These are phyloP conservation scores for Aureobasidium lini DNA, from an alignment of 2,329 filamentous ascomycete genomes.

Conservation along the genomic window DNA sequence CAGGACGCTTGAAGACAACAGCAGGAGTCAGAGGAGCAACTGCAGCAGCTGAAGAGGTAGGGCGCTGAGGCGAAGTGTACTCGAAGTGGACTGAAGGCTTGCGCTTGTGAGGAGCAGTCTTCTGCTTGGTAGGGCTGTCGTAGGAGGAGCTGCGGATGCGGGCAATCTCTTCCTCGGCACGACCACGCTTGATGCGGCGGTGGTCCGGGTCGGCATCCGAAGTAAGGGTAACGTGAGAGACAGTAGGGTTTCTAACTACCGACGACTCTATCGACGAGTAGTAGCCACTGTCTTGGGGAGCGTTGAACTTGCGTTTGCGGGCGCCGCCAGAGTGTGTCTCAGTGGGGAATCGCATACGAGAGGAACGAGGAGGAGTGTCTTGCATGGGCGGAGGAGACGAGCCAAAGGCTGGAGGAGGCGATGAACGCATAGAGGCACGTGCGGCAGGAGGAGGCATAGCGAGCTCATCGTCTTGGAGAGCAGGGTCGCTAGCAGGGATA, in stretches of 20 bases:
- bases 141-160: constrained; percentile 87
- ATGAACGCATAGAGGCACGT: constrained; percentile 48
- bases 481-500: constrained; percentile 44
- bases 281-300: constrained; percentile 90
- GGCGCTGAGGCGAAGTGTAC: constrained; percentile 64
- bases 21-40: constrained; percentile 70
- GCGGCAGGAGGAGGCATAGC: constrained; percentile 35
- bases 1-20: constrained; percentile 67
- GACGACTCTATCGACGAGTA: constrained; percentile 95
- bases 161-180: constrained; percentile 92
- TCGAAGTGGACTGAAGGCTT: constrained; percentile 20
- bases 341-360: constrained; percentile 43
- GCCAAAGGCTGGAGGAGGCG: constrained; percentile 65
- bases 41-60: constrained; percentile 50
- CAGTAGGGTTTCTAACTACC: constrained; percentile 57
- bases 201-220: constrained; percentile 57
- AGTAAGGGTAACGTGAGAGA: constrained; percentile 55
- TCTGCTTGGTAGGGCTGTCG: constrained; percentile 72
- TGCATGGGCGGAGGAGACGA: constrained; percentile 91
- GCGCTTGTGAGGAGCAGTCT: constrained; percentile 21
- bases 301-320: constrained; percentile 68
- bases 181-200: constrained; percentile 70
- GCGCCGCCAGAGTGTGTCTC: constrained; percentile 57
- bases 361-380: constrained; percentile 68
- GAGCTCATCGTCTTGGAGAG: constrained; percentile 40